Evolutionary conservation across 208 protist species (phyloP), one percentile per base, ranked within the genome.

Genomic region (Leishmania turanica): DNA sequence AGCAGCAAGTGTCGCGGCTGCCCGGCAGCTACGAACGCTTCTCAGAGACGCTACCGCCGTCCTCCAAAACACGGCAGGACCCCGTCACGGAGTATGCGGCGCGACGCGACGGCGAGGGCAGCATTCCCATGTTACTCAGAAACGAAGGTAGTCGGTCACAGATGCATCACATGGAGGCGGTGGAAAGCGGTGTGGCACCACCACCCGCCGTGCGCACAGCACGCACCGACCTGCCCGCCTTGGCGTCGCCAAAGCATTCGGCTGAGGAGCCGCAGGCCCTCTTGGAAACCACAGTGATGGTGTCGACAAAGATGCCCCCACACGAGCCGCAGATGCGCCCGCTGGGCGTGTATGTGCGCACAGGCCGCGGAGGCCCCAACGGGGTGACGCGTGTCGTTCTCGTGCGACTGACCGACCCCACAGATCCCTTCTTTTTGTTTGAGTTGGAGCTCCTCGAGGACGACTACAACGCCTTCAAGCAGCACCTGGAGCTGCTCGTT

Each of bases 381-480:
- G 82, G 77, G 31, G 83, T 91, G 27, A 88, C 87, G 3, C 84
- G 90, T 19, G 78, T 88, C 8, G 79, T 97, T 13, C 79, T 84
- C 37, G 60, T 96, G 27, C 92, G 93, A 53, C 80, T 96, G 19
- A 97, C 93, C 2, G 95, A 97, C 83, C 90, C 91, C 4, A 37
- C 65, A 3, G 93, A 97, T 76, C 90, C 95, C 1, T 97, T 97
- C 40, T 94, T 96, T 78, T 81, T 97, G 19, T 97, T 90, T 79
- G 90, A 96, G 83, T 56, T 97, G 49, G 88, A 95, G 77, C 85
- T 97, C 4, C 86, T 88, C 34, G 95, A 97, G 84, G 92, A 95
- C 76, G 95, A 97, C 86, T 97, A 97, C 80, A 88, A 87, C 34
- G 78, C 72, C 76, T 96, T 96, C 78, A 93, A 93, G 81, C 89